A percentile compares a stretch with the other conserved stretches of the same genome.
phyloP scores from a whole-genome alignment of 2,329 filamentous ascomycete genomes.

The Ceratocystis papillata region DNA sequence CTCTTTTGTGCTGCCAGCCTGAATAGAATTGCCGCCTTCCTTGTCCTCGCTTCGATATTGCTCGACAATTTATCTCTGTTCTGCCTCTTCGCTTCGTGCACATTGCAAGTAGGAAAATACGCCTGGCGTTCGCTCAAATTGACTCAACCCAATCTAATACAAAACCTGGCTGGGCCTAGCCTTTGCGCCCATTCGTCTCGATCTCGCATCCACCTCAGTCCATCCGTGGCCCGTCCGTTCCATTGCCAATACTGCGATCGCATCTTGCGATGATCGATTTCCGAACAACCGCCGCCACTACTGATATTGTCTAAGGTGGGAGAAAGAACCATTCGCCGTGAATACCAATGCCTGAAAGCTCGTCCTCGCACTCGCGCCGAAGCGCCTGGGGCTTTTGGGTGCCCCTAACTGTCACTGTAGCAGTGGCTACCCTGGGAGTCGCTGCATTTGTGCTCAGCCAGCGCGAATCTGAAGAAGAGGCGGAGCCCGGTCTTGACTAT shows the following conservation, averaged over 20 bases:
- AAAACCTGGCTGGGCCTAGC: too few species aligned
- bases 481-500: constrained; percentile 43
- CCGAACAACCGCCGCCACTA: neutral
- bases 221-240: neutral
- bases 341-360: constrained; percentile 21
- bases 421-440: constrained; percentile 73
- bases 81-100: too few species aligned
- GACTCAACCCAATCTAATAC: neutral
- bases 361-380: constrained; percentile 45
- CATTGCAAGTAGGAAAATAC: too few species aligned
- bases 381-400: constrained; percentile 74
- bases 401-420: constrained; percentile 74
- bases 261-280: constrained; percentile 12
- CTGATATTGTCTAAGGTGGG: constrained; percentile 3
- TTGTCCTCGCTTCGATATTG: too few species aligned
- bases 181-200: neutral
- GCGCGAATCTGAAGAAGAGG: constrained; percentile 62
- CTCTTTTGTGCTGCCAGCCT: too few species aligned
- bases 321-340: neutral
- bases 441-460: constrained; percentile 94
- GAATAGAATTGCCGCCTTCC: too few species aligned
- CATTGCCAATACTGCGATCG: neutral
- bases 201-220: neutral
- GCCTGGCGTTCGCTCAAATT: neutral
- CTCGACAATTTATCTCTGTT: too few species aligned